Evolutionary conservation across 1,284 basidiomycete species (phyloP), one percentile per base, ranked within the genome.

Genomic region (Porogramme epimiltina): DNA sequence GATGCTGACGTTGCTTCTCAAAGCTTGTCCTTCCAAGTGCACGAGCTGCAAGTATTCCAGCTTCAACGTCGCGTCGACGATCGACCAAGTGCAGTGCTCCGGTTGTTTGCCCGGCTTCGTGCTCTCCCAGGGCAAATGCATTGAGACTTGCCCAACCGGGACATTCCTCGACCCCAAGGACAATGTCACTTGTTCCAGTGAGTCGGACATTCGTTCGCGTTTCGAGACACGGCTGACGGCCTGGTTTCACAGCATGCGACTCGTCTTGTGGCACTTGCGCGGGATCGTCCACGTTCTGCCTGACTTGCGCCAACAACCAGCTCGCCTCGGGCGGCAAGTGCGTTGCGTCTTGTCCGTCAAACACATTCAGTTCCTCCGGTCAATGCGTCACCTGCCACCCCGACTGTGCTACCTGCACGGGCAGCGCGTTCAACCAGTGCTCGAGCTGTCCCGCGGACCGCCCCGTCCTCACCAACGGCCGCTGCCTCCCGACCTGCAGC

Each of bases 391-490:
- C 80, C 3, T 93, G 91, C 68, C 91, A 93, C 53, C 81, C 89
- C 0, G 91, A 93, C 65, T 93, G 91, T 62, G 81, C 79, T 5
- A 83, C 85, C 4, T 93, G 91, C 70, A 80, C 84, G 20, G 87
- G 87, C 25, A 66, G 77, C 28, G 76, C 81, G 1, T 90, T 91
- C 73, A 84, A 81, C 64, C 86, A 92, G 65, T 93, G 91, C 70
- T 77, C 80, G 3, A 79, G 81, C 43, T 93, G 91, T 63, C 75
- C 82, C 18, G 61, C 85, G 36, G 69, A 74, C 19, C 80, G 83
- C 1, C 91, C 91, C 0, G 88, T 92, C 26, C 80, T 87, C 41
- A 81, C 80, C 31, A 80, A 78, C 45, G 86, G 87, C 11, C 78
- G 88, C 45, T 93, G 91, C 68, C 76, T 92, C 8, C 78, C 85